phyloP scores from a whole-genome alignment of 75 land plant species.

The Pseudotsuga menziesii region DNA sequence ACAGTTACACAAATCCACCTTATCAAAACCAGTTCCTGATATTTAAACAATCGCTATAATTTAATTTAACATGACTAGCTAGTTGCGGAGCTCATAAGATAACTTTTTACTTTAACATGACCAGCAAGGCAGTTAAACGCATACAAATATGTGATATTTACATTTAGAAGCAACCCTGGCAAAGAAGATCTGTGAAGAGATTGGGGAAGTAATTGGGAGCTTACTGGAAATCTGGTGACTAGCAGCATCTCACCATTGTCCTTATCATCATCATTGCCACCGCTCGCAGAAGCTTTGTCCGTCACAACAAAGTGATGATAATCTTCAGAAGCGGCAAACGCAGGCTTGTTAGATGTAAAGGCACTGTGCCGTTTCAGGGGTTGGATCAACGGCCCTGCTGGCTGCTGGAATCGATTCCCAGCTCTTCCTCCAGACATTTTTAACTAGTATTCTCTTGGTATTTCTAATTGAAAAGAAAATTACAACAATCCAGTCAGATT shows the following conservation, averaged over 20 bases:
- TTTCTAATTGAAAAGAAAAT: background rate
- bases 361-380: background rate
- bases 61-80: too few relatives aligned
- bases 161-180: background rate
- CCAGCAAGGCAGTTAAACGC: background rate
- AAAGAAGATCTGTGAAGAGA: background rate
- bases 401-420: background rate
- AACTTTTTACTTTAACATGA: background rate
- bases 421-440: slow-evolving; percentile 3
- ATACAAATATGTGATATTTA: background rate
- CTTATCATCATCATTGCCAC: background rate
- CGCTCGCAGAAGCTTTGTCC: slow-evolving; percentile 2
- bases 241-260: background rate
- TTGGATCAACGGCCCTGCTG: background rate
- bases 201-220: background rate
- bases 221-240: background rate
- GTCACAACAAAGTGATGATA: slow-evolving; percentile 8
- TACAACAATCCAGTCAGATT: background rate
- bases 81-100: background rate
- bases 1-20: background rate
- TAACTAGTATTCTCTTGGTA: too few relatives aligned
- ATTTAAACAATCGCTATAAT: too few relatives aligned
- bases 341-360: slow-evolving; percentile 6
- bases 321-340: slow-evolving; percentile 12
- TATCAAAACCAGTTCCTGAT: background rate